Evolutionary conservation across 352 stramenopile genomes (phyloP).

Genomic region (Phytophthora meadii): DNA sequence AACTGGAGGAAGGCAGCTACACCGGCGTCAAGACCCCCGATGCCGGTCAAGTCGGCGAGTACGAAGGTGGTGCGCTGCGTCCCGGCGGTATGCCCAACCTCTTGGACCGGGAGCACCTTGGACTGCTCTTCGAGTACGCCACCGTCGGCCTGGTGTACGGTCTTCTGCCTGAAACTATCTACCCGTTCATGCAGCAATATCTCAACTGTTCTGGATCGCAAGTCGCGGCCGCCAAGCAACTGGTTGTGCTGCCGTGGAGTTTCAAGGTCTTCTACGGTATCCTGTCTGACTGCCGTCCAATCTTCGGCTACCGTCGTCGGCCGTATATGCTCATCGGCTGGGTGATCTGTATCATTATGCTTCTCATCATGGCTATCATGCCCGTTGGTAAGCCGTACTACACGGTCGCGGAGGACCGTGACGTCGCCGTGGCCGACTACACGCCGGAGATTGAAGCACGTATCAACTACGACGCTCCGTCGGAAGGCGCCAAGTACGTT

Average conservation of each 20-base stretch:
- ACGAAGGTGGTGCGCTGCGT: conserved; percentile 45
- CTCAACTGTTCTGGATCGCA: conserved; percentile 52
- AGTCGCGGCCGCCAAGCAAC: conserved; percentile 43
- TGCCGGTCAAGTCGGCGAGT: conserved; percentile 9
- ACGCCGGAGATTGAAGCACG: conserved; percentile 26
- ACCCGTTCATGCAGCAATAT: conserved; percentile 56
- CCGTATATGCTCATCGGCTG: conserved; percentile 68
- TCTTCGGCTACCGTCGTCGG: conserved; percentile 62
- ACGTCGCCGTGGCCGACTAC: conserved; percentile 32
- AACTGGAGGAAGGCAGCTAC: conserved; percentile 38
- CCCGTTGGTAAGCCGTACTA: conserved; percentile 60
- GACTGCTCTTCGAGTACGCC: conserved; percentile 51
- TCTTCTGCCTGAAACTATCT: conserved; percentile 48
- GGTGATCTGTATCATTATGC: conserved; percentile 49
- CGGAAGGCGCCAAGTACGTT: conserved; percentile 38
- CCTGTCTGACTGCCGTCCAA: conserved; percentile 40
- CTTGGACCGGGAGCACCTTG: conserved; percentile 42
- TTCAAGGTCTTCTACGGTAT: conserved; percentile 48
- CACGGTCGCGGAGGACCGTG: conserved; percentile 17
- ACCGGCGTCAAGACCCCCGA: conserved; percentile 39
- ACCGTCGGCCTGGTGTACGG: conserved; percentile 49
- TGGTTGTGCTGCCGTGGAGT: conserved; percentile 58
- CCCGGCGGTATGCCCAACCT: conserved; percentile 34
- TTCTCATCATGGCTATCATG: conserved; percentile 51
- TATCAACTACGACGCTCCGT: conserved; percentile 45